phyloP scores from a whole-genome alignment of 2,329 filamentous ascomycete genomes.

The Penicillium sp. region DNA sequence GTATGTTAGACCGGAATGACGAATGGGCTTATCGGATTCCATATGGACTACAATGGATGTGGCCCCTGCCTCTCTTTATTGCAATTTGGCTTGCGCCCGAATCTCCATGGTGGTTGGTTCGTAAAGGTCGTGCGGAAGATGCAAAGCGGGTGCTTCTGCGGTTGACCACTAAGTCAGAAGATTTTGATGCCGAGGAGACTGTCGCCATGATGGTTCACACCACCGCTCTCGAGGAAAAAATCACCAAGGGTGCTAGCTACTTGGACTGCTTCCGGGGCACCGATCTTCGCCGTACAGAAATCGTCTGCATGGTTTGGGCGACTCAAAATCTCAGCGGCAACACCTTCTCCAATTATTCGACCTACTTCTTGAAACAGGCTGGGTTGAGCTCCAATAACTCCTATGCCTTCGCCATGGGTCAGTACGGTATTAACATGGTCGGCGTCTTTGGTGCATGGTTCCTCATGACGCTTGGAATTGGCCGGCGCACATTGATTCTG shows the following conservation, averaged over 20 bases:
- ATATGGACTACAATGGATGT: slow-evolving; percentile 53
- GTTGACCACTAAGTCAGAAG: slow-evolving; percentile 55
- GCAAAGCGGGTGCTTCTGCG: slow-evolving; percentile 44
- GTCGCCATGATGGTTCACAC: slow-evolving; percentile 92
- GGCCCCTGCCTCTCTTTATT: slow-evolving; percentile 49
- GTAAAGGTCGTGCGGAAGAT: slow-evolving; percentile 45
- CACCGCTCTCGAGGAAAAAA: slow-evolving; percentile 71
- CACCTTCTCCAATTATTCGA: slow-evolving; percentile 62
- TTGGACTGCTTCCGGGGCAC: slow-evolving; percentile 78
- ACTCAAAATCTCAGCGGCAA: slow-evolving; percentile 63
- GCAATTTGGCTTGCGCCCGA: slow-evolving; percentile 50
- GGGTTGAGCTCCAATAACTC: slow-evolving; percentile 50
- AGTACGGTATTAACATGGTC: slow-evolving; percentile 67
- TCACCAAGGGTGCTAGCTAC: slow-evolving; percentile 70
- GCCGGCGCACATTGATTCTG: slow-evolving; percentile 71
- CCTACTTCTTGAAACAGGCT: slow-evolving; percentile 57
- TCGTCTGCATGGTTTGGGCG: slow-evolving; percentile 62
- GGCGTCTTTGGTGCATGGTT: slow-evolving; percentile 80
- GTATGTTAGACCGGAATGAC: slow-evolving; percentile 45
- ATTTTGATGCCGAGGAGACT: slow-evolving; percentile 78
- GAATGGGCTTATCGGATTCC: slow-evolving; percentile 53
- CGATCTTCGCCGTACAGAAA: slow-evolving; percentile 73
- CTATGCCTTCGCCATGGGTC: slow-evolving; percentile 57
- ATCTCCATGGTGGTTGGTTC: slow-evolving; percentile 52
- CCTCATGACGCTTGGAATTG: slow-evolving; percentile 70